Evolutionary conservation across 495 filamentous ascomycete species (phyloP).

Genomic region (Pyronema domesticum): DNA sequence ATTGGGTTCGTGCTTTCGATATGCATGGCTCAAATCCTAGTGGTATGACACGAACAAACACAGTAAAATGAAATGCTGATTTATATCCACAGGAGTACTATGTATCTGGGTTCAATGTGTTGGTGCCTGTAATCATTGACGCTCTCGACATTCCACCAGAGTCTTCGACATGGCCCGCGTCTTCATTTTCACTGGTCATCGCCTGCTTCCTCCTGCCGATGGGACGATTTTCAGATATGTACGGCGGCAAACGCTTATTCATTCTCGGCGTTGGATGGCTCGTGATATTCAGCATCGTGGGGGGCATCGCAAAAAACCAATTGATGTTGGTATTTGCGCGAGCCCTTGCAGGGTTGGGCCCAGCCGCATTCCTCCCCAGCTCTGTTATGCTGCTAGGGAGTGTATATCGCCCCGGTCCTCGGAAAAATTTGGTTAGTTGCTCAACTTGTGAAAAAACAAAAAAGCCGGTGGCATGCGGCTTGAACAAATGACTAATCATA

Average conservation of each 20-base stretch:
- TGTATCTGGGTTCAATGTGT: conserved; percentile 69
- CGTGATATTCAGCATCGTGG: conserved; percentile 50
- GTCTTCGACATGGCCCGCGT: conserved; percentile 62
- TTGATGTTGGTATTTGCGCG: conserved; percentile 59
- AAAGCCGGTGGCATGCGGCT: background rate
- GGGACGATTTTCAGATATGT: conserved; percentile 59
- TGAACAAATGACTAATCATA: background rate
- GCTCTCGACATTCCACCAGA: conserved; percentile 46
- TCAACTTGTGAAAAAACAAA: no score
- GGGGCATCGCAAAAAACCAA: conserved; percentile 51
- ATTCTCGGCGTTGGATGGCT: conserved; percentile 53
- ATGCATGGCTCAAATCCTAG: conserved; percentile 54
- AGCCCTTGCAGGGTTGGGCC: conserved; percentile 62
- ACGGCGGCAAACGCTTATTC: conserved; percentile 59
- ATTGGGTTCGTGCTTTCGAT: conserved; percentile 55
- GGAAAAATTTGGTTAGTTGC: conserved; percentile 50
- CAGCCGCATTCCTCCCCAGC: conserved; percentile 60
- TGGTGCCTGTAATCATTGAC: conserved; percentile 48
- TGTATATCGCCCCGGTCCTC: conserved; percentile 63
- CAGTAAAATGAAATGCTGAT: background rate
- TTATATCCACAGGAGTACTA: conserved; percentile 45
- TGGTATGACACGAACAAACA: conserved; percentile 29
- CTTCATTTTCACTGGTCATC: conserved; percentile 56
- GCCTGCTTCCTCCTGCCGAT: conserved; percentile 59
- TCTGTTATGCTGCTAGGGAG: conserved; percentile 64